A percentile compares a stretch with the other conserved stretches of the same genome.
These are phyloP conservation scores for Blastomyces parvus DNA, from an alignment of 2,329 filamentous ascomycete genomes.

Conservation along the genomic window DNA sequence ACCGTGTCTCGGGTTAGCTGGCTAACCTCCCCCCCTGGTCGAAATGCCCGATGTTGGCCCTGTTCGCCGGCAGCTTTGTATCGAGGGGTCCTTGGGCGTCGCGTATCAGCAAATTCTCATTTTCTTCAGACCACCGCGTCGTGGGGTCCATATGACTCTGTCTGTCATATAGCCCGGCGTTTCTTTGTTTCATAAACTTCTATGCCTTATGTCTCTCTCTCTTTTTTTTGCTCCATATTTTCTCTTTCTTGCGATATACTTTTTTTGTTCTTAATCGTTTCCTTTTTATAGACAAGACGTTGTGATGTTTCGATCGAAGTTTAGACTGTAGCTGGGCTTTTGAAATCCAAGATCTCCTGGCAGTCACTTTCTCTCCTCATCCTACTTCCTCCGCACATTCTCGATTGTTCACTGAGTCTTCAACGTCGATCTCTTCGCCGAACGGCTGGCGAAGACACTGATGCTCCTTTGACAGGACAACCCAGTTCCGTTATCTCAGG, in stretches of 20 bases:
- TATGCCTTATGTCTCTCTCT: not conserved
- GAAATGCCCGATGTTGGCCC: not conserved
- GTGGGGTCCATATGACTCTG: not conserved
- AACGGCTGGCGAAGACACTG: not conserved
- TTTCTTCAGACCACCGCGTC: slow-evolving; percentile 2
- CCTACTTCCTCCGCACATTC: not conserved
- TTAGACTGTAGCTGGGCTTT: not conserved
- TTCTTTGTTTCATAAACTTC: not conserved
- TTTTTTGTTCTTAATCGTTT: not conserved
- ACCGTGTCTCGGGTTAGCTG: not conserved
- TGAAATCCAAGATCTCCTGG: not conserved
- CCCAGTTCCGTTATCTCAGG: not conserved
- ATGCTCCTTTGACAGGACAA: not conserved
- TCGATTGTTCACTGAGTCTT: not conserved
- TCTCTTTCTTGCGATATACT: not conserved
- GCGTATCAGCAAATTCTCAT: not conserved
- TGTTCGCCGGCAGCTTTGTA: not conserved
- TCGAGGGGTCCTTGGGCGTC: not conserved
- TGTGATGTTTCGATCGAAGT: slow-evolving; percentile 3
- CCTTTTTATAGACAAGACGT: not conserved
- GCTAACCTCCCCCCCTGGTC: not conserved
- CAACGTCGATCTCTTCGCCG: not conserved
- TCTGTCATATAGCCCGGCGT: not conserved
- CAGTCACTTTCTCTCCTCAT: not conserved
- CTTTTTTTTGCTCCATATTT: not conserved